Conservation (phyloP, 208 protist genomes). For the Acanthamoeba rhysodes region DNA sequence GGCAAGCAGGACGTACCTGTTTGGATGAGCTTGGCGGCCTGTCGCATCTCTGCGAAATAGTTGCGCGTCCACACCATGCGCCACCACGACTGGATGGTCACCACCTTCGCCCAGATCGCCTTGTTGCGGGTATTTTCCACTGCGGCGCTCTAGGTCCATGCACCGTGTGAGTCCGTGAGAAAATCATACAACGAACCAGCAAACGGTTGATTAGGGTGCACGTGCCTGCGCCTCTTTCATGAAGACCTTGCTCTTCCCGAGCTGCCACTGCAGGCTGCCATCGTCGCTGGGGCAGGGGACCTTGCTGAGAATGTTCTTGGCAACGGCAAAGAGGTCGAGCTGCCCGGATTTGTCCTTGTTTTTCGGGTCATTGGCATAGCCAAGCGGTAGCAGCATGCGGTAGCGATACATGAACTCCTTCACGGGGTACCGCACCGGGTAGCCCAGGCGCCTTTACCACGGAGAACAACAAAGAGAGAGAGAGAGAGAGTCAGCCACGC, state of each 20-base stretch:
- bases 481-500: background rate
- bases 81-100: constrained; percentile 46
- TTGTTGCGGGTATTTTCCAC: background rate
- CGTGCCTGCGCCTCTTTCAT: constrained; percentile 8
- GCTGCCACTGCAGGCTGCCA: background rate
- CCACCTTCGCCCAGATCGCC: background rate
- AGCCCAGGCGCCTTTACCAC: background rate
- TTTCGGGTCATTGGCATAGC: background rate
- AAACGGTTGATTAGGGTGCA: background rate
- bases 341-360: constrained; percentile 34
- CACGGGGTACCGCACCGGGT: constrained; percentile 1
- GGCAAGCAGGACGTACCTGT: background rate
- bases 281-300: background rate
- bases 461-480: background rate
- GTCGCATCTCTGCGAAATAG: constrained; percentile 25
- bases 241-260: constrained; percentile 51
- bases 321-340: background rate
- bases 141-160: background rate
- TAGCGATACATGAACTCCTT: constrained; percentile 59
- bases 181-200: too few species aligned
- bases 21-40: background rate
- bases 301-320: constrained; percentile 6
- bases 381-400: background rate
- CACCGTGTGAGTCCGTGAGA: background rate
- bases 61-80: constrained; percentile 25